Base-by-base conservation (phyloP, 2,329 filamentous ascomycete species). In the Annulohypoxylon truncatum region DNA sequence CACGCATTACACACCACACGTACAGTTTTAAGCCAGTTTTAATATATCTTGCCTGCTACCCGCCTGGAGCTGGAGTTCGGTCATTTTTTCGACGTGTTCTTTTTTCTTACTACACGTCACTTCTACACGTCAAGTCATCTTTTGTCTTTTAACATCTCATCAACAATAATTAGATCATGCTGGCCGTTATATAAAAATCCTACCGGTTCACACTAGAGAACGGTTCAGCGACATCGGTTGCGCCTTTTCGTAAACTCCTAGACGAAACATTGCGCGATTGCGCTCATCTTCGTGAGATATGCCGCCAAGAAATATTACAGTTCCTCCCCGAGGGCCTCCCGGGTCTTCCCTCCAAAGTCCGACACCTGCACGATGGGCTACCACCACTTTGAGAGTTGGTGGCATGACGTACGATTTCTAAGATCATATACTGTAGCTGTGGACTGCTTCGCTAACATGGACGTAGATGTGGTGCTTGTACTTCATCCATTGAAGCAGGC, bases 401-500 rank as follows among this genome's bases (percentile, higher is more conserved):
- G 96, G 96, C 72, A 99, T 91, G 89, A 91, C 89, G 86, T 89
- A 72, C 20, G 69, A 48, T 46, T 24, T 12, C 40, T 38, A 10
- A 15, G n/a, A 31, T 12, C 38, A 9, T 10, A 8, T 12, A 28
- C 22, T 9, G 7, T 18, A 47, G 35, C 10, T 50, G 26, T 9
- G 12, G n/a, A 20, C n/a, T 20, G 53, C n/a, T n/a, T 8, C 38
- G 66, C 78, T 82, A 68, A 82, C 73, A 35, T 28, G 53, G 22
- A 22, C 42, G 87, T 85, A 89, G 86, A 70, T 99, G 96, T 81
- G 94, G 95, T 76, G 91, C 95, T 72, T 99, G 96, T 78, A 97
- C 95, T 26, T 96, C 94, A 46, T 91, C 96, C n/a, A 91, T 99
- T 72, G 95, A 98, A 84, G 88, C 91, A 64, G 96, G 92, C 71